These are phyloP conservation scores for Fabrea salina DNA, from an alignment of 169 alveolate species.

Conservation along the genomic window DNA sequence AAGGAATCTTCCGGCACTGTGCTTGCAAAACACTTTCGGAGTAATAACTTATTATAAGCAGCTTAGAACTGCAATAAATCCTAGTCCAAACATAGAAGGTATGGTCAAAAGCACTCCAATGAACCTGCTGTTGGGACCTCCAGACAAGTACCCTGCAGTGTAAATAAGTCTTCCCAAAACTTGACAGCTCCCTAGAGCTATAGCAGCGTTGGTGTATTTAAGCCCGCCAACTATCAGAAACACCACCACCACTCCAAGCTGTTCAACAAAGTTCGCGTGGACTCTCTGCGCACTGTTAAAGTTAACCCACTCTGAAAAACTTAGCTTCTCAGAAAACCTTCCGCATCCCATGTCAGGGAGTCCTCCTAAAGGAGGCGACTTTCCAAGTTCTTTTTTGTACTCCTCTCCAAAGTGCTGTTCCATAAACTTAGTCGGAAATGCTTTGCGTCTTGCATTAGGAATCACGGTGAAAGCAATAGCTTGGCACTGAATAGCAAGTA, in stretches of 20 bases:
- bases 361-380: neutral
- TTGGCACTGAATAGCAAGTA: neutral
- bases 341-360: neutral
- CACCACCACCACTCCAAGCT: neutral
- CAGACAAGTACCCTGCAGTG: neutral
- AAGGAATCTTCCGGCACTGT: neutral
- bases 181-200: neutral
- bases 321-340: neutral
- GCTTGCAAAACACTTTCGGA: neutral
- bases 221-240: neutral
- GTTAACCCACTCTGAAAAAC: neutral
- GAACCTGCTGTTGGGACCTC: neutral
- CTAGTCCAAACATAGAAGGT: too few species aligned
- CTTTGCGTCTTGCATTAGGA: neutral
- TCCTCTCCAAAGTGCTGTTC: neutral
- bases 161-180: neutral
- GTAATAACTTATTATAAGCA: neutral
- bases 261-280: neutral
- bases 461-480: neutral
- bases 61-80: too few species aligned
- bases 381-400: neutral
- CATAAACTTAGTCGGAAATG: neutral
- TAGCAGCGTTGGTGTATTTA: neutral
- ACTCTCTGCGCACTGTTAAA: neutral
- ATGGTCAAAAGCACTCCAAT: too few species aligned